These are phyloP conservation scores for Magnusiomyces sp. DNA, from an alignment of 1,139 yeast genomes.

Conservation along the genomic window DNA sequence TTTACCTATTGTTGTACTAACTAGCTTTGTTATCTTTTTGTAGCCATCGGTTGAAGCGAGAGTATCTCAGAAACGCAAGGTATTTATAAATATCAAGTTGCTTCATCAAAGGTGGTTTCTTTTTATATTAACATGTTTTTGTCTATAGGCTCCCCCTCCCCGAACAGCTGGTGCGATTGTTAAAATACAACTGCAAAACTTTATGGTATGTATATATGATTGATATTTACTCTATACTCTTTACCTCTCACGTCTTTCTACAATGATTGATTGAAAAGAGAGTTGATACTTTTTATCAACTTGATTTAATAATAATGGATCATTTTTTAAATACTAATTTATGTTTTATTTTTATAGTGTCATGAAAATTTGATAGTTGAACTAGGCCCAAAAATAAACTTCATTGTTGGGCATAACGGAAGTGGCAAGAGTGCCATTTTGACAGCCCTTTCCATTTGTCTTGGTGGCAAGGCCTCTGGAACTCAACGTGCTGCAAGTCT, in stretches of 20 bases:
- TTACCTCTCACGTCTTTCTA: too few species aligned
- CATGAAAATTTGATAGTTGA: constrained; percentile 70
- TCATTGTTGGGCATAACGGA: constrained; percentile 90
- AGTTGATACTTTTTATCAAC: neutral
- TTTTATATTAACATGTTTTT: too few species aligned
- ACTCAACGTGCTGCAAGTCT: constrained; percentile 77
- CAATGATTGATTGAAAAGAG: too few species aligned
- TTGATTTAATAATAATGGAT: neutral
- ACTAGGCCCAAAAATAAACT: constrained; percentile 79
- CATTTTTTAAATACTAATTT: neutral
- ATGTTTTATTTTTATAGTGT: constrained; percentile 36
- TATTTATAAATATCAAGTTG: too few species aligned
- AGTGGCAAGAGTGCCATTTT: constrained; percentile 73
- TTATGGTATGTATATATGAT: constrained; percentile 18
- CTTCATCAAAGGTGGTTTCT: too few species aligned
- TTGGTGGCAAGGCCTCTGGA: constrained; percentile 88
- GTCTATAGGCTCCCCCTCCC: too few species aligned
- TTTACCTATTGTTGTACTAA: too few species aligned
- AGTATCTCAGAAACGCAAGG: too few species aligned
- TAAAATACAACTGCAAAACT: constrained; percentile 25
- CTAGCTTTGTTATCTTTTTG: too few species aligned
- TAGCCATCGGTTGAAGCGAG: too few species aligned
- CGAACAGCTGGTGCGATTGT: constrained; percentile 19
- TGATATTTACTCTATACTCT: neutral
- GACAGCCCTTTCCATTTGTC: constrained; percentile 82